Conservation (phyloP, 78 protist species). For the Trichosphaerium sp. region DNA sequence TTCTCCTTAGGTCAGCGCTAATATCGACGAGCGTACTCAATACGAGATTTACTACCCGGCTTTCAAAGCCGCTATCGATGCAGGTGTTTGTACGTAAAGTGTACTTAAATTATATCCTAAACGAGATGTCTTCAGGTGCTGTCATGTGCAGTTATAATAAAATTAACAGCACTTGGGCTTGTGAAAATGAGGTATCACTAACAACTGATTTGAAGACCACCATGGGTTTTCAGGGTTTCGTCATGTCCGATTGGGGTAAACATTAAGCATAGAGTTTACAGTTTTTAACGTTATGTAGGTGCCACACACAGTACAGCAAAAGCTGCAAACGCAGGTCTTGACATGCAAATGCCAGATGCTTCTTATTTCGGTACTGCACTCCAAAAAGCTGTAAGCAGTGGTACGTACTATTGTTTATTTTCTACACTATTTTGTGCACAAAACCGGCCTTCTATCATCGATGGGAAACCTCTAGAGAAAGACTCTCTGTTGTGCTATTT, state of each 20-base stretch:
- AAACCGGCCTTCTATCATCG: too few species aligned
- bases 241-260: conserved; percentile 24
- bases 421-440: neutral
- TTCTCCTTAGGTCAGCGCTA: too few species aligned
- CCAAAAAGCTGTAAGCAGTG: neutral
- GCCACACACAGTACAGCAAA: conserved; percentile 16
- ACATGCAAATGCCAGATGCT: conserved; percentile 9
- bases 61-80: too few species aligned
- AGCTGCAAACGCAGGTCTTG: conserved; percentile 17
- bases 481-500: too few species aligned
- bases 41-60: conserved; percentile 16
- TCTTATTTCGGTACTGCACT: neutral
- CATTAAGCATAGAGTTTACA: too few species aligned
- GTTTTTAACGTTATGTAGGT: too few species aligned
- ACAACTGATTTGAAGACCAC: neutral
- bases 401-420: too few species aligned
- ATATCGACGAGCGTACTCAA: conserved; percentile 17
- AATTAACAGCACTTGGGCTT: conserved; percentile 1
- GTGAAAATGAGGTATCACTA: conserved; percentile 5
- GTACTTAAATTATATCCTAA: too few species aligned
- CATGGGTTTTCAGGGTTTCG: conserved; percentile 8
- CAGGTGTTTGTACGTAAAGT: too few species aligned
- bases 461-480: too few species aligned
- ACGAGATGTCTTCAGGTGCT: conserved; percentile 3
- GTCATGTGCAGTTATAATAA: conserved; percentile 38